Base-by-base conservation (phyloP, 116 monocot species). In the Trichopus zeylanicus region DNA sequence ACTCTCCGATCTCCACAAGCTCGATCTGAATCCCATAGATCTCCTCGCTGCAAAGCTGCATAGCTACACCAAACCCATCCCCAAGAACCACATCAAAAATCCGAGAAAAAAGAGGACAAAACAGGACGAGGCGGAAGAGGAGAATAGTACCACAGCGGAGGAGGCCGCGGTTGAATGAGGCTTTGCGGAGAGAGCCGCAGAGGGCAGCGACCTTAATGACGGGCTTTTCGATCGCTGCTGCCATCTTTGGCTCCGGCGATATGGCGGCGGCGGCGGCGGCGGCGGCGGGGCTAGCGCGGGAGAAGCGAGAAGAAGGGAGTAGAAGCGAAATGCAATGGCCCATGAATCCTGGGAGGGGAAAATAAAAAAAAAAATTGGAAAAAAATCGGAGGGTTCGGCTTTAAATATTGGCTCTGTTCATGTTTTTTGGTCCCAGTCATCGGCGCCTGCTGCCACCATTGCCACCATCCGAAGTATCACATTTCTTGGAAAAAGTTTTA, bases 11-110 rank as follows among this genome's bases (percentile, higher is more conserved):
- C 21, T 78, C 78, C 15, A 74, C 60, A 10, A 47, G 46, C 22
- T 78, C 74, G 22, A 82, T 70, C 59, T 74, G 27, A 39, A 78
- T 56, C 22, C 77, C 77, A 12, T 67, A 29, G 21, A 82, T 78
- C 3, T 70, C 70, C 29, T 75, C 82, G 7, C 74, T 65, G 67
- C 74, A 70, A 9, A 82, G 35, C 53, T 77, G 54, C 29, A 82
- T 46, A 15, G 77, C 75, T 80, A 48, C 75, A 59, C 46, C 11
- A 18, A 60, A 37, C 3, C 11, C 8, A 59, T 11, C 35, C 21
- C 59, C 19, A 15, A 11, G 24, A 38, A 0, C 0, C 6, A 6
- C 20, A 9, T 15, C 13, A n/a, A 35, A 13, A 1, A 29, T 20
- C 16, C 25, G 11, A n/a, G 31, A 13, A 57, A 32, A 33, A 29